These are phyloP conservation scores for Fonsecaea nubica DNA, from an alignment of 2,329 filamentous ascomycete genomes.

Conservation along the genomic window DNA sequence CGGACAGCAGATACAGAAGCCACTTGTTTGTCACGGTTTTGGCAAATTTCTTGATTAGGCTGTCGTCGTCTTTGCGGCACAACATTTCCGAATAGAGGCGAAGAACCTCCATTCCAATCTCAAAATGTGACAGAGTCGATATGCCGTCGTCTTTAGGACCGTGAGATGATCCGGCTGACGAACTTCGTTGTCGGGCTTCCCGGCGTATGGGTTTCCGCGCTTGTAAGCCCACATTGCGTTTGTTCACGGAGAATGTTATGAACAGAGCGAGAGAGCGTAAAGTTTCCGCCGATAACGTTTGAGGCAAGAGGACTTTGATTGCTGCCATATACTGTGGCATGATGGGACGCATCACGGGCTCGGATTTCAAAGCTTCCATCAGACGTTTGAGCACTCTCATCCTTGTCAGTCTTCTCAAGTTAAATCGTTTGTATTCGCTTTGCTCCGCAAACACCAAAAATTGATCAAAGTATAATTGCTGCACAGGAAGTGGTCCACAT, in stretches of 20 bases:
- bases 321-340: conserved; percentile 78
- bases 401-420: conserved; percentile 80
- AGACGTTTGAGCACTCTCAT: conserved; percentile 94
- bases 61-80: conserved; percentile 72
- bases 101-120: conserved; percentile 77
- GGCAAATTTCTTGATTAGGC: conserved; percentile 83
- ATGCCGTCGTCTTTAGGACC: conserved; percentile 37
- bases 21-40: conserved; percentile 97
- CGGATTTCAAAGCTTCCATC: conserved; percentile 86
- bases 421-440: conserved; percentile 92
- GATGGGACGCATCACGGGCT: conserved; percentile 74
- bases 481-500: conserved; percentile 74
- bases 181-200: conserved; percentile 37
- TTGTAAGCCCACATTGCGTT: conserved; percentile 56
- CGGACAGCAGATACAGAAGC: conserved; percentile 88
- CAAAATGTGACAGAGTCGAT: conserved; percentile 60
- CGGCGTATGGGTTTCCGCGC: conserved; percentile 55
- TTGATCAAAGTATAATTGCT: conserved; percentile 90
- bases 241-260: conserved; percentile 88
- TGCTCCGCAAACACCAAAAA: conserved; percentile 86
- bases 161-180: conserved; percentile 44
- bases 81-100: conserved; percentile 78
- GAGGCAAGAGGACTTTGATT: conserved; percentile 78
- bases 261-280: conserved; percentile 88
- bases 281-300: conserved; percentile 81